phyloP scores from a whole-genome alignment of 2,329 filamentous ascomycete genomes.

The Aspergillus vadensis region DNA sequence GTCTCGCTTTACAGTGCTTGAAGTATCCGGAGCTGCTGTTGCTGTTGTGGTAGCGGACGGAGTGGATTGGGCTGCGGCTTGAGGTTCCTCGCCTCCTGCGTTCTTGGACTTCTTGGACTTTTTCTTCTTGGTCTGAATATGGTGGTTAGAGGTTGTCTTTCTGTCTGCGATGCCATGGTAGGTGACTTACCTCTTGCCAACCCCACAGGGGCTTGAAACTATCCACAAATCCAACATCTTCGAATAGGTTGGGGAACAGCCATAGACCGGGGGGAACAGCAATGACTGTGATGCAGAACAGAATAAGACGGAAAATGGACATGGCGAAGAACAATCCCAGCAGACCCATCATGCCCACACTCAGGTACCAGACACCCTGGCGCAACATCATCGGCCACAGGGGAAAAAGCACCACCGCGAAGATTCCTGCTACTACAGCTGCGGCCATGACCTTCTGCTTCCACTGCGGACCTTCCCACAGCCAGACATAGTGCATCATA shows the following conservation, averaged over 20 bases:
- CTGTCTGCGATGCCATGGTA: not conserved
- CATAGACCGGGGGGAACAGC: conserved; percentile 83
- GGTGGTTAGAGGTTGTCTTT: not conserved
- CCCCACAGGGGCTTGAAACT: conserved; percentile 96
- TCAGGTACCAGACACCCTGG: conserved; percentile 94
- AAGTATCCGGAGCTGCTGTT: conserved; percentile 37
- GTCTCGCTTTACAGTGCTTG: conserved; percentile 41
- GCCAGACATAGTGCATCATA: conserved; percentile 87
- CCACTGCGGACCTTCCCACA: conserved; percentile 91
- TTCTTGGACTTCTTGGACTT: conserved; percentile 43
- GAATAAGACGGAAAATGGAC: conserved; percentile 93
- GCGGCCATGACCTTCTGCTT: conserved; percentile 90
- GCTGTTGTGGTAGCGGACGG: conserved; percentile 40
- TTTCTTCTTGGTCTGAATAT: conserved; percentile 38
- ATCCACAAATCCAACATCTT: conserved; percentile 97
- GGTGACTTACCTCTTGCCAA: conserved; percentile 81
- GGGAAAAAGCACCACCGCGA: conserved; percentile 90
- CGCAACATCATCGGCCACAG: conserved; percentile 91
- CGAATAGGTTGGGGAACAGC: conserved; percentile 97
- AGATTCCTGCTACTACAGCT: conserved; percentile 79
- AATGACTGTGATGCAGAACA: conserved; percentile 93
- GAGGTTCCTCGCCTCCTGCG: conserved; percentile 13
- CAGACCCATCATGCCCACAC: conserved; percentile 87
- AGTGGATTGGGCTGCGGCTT: conserved; percentile 17
- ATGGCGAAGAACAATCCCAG: conserved; percentile 95